These are phyloP conservation scores for Metschnikowia peoriensis DNA, from an alignment of 805 yeast species.

Conservation along the genomic window DNA sequence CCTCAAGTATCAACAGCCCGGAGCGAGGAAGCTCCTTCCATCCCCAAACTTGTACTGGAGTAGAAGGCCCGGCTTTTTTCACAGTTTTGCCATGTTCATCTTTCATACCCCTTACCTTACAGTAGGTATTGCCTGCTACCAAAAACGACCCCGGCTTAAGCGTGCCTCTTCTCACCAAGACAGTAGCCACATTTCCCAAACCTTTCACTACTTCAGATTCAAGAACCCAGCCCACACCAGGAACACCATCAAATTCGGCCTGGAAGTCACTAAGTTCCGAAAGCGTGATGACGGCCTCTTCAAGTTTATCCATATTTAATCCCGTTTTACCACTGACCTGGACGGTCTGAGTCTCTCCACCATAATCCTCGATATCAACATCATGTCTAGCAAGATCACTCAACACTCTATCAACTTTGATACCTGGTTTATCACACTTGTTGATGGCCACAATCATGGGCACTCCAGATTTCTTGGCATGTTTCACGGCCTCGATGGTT, in stretches of 20 bases:
- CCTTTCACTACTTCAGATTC: slow-evolving; percentile 84
- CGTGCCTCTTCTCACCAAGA: slow-evolving; percentile 76
- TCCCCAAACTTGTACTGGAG: slow-evolving; percentile 88
- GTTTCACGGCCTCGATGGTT: slow-evolving; percentile 92
- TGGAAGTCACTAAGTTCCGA: slow-evolving; percentile 81
- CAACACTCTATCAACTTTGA: slow-evolving; percentile 71
- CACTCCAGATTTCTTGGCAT: slow-evolving; percentile 77
- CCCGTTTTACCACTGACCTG: slow-evolving; percentile 89
- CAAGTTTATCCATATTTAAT: slow-evolving; percentile 81
- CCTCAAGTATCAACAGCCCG: slow-evolving; percentile 81
- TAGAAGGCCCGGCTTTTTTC: slow-evolving; percentile 74
- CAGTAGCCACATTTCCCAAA: slow-evolving; percentile 82
- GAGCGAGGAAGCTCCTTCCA: slow-evolving; percentile 94
- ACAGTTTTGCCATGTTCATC: slow-evolving; percentile 69
- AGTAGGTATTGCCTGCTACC: slow-evolving; percentile 84
- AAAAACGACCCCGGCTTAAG: slow-evolving; percentile 67
- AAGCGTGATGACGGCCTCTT: slow-evolving; percentile 81
- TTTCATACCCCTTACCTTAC: slow-evolving; percentile 75
- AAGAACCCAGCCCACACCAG: slow-evolving; percentile 82
- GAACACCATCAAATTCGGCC: slow-evolving; percentile 50
- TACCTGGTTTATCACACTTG: slow-evolving; percentile 81
- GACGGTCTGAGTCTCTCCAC: slow-evolving; percentile 92
- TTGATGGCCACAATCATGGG: slow-evolving; percentile 89
- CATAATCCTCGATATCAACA: slow-evolving; percentile 85
- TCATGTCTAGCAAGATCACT: slow-evolving; percentile 75